A percentile compares a stretch with the other conserved stretches of the same genome.
These are phyloP conservation scores for Pouteria glomerata DNA, from an alignment of 148 eudicot species.

Conservation along the genomic window DNA sequence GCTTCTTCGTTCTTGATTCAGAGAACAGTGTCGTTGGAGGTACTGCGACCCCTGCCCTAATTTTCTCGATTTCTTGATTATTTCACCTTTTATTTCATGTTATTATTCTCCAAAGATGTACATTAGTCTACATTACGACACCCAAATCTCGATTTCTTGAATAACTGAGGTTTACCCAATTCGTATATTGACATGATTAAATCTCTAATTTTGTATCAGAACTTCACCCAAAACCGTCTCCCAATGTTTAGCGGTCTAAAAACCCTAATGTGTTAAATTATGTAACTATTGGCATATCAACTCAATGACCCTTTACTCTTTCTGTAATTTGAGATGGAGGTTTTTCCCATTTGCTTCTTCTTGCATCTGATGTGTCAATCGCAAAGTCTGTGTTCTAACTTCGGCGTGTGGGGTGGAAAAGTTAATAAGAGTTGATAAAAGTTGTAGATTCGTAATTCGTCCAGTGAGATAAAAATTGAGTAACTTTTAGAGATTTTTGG, in stretches of 20 bases:
- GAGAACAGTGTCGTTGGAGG: slow-evolving; percentile 14
- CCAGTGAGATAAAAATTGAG: too few species aligned
- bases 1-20: slow-evolving; percentile 14
- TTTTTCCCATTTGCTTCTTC: background rate
- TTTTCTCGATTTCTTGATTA: background rate
- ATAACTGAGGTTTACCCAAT: background rate
- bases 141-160: background rate
- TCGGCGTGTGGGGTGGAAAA: too few species aligned
- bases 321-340: background rate
- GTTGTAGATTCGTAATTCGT: too few species aligned
- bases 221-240: background rate
- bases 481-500: too few species aligned
- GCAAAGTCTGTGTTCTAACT: background rate
- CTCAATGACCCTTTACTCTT: background rate
- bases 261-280: background rate
- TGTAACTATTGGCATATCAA: background rate
- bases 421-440: too few species aligned
- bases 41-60: slow-evolving; percentile 3
- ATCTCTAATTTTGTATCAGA: background rate
- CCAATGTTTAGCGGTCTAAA: background rate
- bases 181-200: background rate
- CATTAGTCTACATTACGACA: background rate
- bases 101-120: background rate
- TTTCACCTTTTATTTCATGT: background rate
- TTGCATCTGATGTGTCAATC: background rate